Conservation (phyloP, 768 basidiomycete species). For the Mycena filopes region DNA sequence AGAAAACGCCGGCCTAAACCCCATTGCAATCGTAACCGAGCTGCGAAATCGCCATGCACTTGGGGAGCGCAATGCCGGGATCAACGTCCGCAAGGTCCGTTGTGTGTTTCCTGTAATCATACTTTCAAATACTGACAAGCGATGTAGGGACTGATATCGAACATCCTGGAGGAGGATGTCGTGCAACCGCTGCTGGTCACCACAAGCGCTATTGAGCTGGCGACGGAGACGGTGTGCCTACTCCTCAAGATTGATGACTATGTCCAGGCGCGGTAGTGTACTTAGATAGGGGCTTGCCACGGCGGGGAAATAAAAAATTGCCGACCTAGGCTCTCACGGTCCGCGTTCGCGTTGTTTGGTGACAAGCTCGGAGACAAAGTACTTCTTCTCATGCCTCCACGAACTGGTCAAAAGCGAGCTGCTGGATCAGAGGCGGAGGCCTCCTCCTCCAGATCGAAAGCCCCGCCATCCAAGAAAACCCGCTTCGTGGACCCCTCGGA, state of each 20-base stretch:
- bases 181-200: conserved; percentile 95
- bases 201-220: conserved; percentile 93
- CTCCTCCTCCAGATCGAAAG: conserved; percentile 40
- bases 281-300: not conserved
- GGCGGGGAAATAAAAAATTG: not conserved
- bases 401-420: conserved; percentile 55
- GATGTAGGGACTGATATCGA: conserved; percentile 89
- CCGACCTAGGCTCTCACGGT: too few species aligned
- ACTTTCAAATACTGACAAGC: not conserved
- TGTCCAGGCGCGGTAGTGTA: conserved; percentile 74
- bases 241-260: conserved; percentile 97
- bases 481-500: conserved; percentile 82
- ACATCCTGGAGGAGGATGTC: conserved; percentile 97
- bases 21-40: conserved; percentile 98
- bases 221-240: conserved; percentile 98
- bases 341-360: conserved; percentile 8
- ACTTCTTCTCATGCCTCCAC: conserved; percentile 31
- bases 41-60: conserved; percentile 96
- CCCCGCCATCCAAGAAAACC: conserved; percentile 68
- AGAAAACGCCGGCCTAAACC: conserved; percentile 98
- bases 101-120: not conserved
- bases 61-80: conserved; percentile 94
- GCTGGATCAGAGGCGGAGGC: conserved; percentile 49
- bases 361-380: not conserved
- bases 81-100: conserved; percentile 95